Evolutionary conservation across 306 rosid genomes (phyloP).

Genomic region (Vigna radiata): DNA sequence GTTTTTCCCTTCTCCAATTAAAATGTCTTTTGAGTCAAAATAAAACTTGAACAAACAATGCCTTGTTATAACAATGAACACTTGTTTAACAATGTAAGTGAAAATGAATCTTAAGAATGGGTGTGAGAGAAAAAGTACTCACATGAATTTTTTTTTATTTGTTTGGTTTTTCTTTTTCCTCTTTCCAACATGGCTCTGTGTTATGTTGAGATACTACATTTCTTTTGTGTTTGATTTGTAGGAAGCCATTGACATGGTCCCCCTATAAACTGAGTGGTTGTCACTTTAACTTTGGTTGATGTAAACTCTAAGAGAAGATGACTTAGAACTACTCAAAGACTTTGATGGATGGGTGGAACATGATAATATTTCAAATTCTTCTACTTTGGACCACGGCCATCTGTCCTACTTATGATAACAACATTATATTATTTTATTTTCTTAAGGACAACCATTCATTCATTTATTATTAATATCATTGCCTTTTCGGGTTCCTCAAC

Average conservation of each 20-base stretch:
- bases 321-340: slow-evolving; percentile 49
- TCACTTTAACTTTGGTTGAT: slow-evolving; percentile 57
- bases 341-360: slow-evolving; percentile 64
- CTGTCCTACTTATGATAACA: slow-evolving; percentile 33
- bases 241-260: slow-evolving; percentile 76
- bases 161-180: not conserved
- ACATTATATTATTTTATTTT: slow-evolving; percentile 24
- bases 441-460: not conserved
- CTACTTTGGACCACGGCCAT: slow-evolving; percentile 76
- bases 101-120: slow-evolving; percentile 23
- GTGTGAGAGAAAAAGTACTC: slow-evolving; percentile 23
- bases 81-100: slow-evolving; percentile 30
- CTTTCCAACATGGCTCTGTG: slow-evolving; percentile 33
- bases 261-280: slow-evolving; percentile 59
- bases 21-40: no score
- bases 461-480: not conserved
- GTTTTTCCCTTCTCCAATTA: no score
- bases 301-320: slow-evolving; percentile 48
- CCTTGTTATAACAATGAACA: not conserved
- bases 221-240: slow-evolving; percentile 59
- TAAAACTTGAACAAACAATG: no score
- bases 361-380: slow-evolving; percentile 66
- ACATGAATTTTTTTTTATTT: slow-evolving; percentile 43
- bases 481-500: slow-evolving; percentile 38
- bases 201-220: slow-evolving; percentile 45